Conservation (phyloP, 768 basidiomycete genomes). For the Pisolithus orientalis region DNA sequence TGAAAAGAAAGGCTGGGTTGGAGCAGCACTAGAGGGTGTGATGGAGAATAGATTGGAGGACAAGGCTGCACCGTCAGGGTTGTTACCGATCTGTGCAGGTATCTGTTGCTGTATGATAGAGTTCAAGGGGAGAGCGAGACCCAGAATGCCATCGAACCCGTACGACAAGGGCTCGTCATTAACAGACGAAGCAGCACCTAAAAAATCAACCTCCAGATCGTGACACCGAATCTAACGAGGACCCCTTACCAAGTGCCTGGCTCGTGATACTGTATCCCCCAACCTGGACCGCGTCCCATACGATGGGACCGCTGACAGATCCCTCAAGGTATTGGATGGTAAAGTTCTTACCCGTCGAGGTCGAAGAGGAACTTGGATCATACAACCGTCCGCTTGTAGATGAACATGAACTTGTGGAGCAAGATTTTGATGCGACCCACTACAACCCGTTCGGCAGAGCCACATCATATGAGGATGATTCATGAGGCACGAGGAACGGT, state of each 20-base stretch:
- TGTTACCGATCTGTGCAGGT: slow-evolving; percentile 41
- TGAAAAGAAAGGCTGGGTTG: slow-evolving; percentile 59
- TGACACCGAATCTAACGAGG: background rate
- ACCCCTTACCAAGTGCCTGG: slow-evolving; percentile 64
- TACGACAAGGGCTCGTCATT: slow-evolving; percentile 49
- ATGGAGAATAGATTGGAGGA: slow-evolving; percentile 69
- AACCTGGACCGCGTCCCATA: slow-evolving; percentile 60
- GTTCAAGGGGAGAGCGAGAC: slow-evolving; percentile 68
- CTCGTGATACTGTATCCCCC: slow-evolving; percentile 58
- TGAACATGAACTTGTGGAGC: slow-evolving; percentile 48
- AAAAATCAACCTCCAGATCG: background rate
- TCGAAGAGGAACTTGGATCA: slow-evolving; percentile 42
- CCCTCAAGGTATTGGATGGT: slow-evolving; percentile 57
- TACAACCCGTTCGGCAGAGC: slow-evolving; percentile 19
- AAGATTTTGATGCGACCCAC: slow-evolving; percentile 73
- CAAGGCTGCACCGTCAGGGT: slow-evolving; percentile 60
- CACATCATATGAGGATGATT: background rate
- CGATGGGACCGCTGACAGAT: slow-evolving; percentile 51
- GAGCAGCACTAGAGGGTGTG: slow-evolving; percentile 45
- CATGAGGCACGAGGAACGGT: background rate
- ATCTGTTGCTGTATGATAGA: slow-evolving; percentile 55
- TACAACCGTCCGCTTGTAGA: slow-evolving; percentile 45
- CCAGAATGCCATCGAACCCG: slow-evolving; percentile 62
- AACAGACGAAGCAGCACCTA: slow-evolving; percentile 57
- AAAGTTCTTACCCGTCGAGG: slow-evolving; percentile 38